Base-by-base conservation (phyloP, 1,284 basidiomycete genomes). In the Ceratobasidium sp. region DNA sequence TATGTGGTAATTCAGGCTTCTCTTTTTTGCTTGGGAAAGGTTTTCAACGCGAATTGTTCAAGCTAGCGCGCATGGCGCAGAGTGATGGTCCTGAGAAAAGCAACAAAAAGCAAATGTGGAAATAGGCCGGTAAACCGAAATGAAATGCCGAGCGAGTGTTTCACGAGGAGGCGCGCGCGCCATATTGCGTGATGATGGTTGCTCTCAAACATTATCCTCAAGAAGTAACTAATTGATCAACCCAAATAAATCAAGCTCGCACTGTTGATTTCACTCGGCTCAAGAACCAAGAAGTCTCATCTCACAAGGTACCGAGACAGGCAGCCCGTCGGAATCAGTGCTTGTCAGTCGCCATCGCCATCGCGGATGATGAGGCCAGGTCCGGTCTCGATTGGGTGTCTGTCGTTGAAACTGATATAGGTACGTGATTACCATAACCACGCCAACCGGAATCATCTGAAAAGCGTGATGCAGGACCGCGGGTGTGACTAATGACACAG, bases 21-120 rank as follows among this genome's bases (percentile, higher is more conserved):
- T 33, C 30, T 33, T 56, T 56, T 56, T 46, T 56, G n/a, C 30
- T n/a, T 56, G 25, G 53, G 53, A 33, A 56, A 56, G 30, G n/a
- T 36, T 30, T 36, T 2, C 3, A 2, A 30, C 53, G 6, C 28
- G 25, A n/a, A 18, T 56, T 25, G 53, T 36, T 36, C 30, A 9
- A 30, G 53, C 14, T 56, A 18, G 53, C 36, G 28, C 28, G 30
- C 53, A 18, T 33, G 53, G 21, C 51, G 23, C 48, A 23, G 25
- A 16, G 9, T 56, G 53, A 56, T 56, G 14, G 4, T 56, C 53
- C 53, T 33, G 16, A 16, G 18, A 38, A 56, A 33, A 56, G 11
- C 28, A 25, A 28, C 12, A 42, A 42, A 42, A 42, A 42, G 40
- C 40, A 18, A 33, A 33, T 33, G 30, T 33, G 6, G 30, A 6